These are phyloP conservation scores for Umbelopsis ramanniana DNA, from an alignment of 192 early-diverging fungal species.

Conservation along the genomic window DNA sequence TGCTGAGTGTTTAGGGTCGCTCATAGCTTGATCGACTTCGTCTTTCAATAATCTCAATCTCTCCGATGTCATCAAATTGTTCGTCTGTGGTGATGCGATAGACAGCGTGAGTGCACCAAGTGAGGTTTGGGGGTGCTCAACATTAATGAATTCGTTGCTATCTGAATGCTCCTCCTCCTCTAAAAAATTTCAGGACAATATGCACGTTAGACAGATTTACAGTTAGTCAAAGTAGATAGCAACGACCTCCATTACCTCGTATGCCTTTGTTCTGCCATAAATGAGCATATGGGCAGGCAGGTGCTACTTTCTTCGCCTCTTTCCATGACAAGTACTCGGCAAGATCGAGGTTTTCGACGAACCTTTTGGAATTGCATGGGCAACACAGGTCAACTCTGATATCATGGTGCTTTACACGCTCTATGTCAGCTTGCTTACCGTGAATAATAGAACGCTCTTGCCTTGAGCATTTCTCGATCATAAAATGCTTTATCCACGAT, in stretches of 20 bases:
- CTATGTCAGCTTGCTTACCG: slow-evolving; percentile 30
- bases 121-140: slow-evolving; percentile 17
- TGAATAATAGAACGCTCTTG: slow-evolving; percentile 53
- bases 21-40: slow-evolving; percentile 16
- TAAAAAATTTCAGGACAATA: not conserved
- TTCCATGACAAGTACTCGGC: slow-evolving; percentile 49
- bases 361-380: slow-evolving; percentile 26
- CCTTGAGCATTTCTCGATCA: slow-evolving; percentile 50
- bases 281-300: slow-evolving; percentile 58
- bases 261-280: slow-evolving; percentile 57
- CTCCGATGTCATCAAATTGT: slow-evolving; percentile 40
- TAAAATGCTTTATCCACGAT: slow-evolving; percentile 48
- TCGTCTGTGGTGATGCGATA: slow-evolving; percentile 46
- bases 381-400: not conserved
- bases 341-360: slow-evolving; percentile 50
- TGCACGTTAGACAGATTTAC: not conserved
- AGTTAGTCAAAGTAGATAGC: too few relatives aligned
- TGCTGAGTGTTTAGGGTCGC: slow-evolving; percentile 34
- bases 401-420: too few relatives aligned
- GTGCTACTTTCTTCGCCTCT: slow-evolving; percentile 39
- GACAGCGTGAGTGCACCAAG: slow-evolving; percentile 41
- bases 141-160: slow-evolving; percentile 18
- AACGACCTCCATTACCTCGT: slow-evolving; percentile 22
- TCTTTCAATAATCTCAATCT: slow-evolving; percentile 43
- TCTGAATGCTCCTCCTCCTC: slow-evolving; percentile 6